Evolutionary conservation across 2,329 filamentous ascomycete species (phyloP), one percentile per base, ranked within the genome.

Genomic region (Dactylellina cionopaga): DNA sequence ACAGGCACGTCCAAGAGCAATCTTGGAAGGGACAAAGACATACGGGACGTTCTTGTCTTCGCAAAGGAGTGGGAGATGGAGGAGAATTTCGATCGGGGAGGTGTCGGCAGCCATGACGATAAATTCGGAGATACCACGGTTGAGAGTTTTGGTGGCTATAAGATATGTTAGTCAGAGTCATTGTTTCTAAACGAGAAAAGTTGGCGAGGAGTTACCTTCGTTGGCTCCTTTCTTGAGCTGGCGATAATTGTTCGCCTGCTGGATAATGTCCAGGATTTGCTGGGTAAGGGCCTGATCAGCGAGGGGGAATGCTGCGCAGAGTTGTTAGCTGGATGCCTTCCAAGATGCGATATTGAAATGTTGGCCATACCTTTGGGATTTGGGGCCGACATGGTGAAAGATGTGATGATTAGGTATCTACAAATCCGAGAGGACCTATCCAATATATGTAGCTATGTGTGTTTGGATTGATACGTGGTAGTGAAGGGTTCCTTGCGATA

Each of bases 211-310:
- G 29, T 13, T 80, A 83, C 83, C 84, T 81, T 92, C 90, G 85
- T 93, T 94, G 80, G 91, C 91, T 74, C 92, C 91, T 85, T 95
- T 96, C 86, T 95, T 95, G 76, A 93, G 83, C 85, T 95, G 91
- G 55, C 89, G 86, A 79, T 87, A 85, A 83, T 90, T 84, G 44
- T 82, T 84, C 62, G 84, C 88, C 79, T 90, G 89, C 83, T 94
- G 91, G 75, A 94, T 85, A 63, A 92, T 85, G 78, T 96, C 91
- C 75, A 96, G 87, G 76, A 97, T 88, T 81, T 92, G 89, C 83
- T 92, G 89, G 65, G 90, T 87, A 76, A 96, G 85, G 78, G 88
- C 86, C 79, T 87, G 84, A 80, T 92, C 89, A 81, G 90, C 89
- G 80, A 78, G 77, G 54, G 77, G 77, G 74, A 78, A 78, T 46